Base-by-base conservation (phyloP, 768 basidiomycete species). In the Kwoniella botswanensis region DNA sequence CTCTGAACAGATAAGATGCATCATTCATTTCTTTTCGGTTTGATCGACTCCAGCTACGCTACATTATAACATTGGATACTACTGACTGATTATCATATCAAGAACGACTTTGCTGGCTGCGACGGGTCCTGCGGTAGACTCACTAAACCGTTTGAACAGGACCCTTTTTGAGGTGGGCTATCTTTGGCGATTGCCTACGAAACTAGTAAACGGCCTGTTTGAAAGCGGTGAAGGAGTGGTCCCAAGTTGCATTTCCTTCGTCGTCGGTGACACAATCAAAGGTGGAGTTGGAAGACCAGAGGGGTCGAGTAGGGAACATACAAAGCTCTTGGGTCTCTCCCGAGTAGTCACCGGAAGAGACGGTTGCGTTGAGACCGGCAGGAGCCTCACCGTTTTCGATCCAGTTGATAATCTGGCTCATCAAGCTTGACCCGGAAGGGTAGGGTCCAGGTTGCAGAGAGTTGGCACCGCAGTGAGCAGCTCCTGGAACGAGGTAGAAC, bases 341-440 rank as follows among this genome's bases (percentile, higher is more conserved):
- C 6, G 26, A 41, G 61, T 62, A 62, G 43, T 17, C 42, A 18
- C 61, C 61, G n/a, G 61, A 62, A 50, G 15, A 18, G 4, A 62
- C 61, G 11, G 61, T 62, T 41, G 61, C 22, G 41, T 62, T 62
- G 61, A 62, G 61, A 42, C 61, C 61, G n/a, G 35, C 43, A 1
- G 84, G 84, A 11, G 81, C 81, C n/a, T 71, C 56, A 6, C 75
- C 83, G 7, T 80, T 52, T 71, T 84, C 84, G 44, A 84, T 82
- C 84, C 84, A 84, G 22, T 71, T 71, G 11, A 84, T 82, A 17
- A 84, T 53, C 44, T 41, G 26, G 24, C 22, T 22, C 52, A n/a
- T 60, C 29, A 24, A 41, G 26, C 26, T 26, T 26, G 26, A 26
- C 26, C 26, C 26, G n/a, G 61, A 43, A 11, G 65, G 66, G 52